Conservation (phyloP, 2,329 filamentous ascomycete genomes). For the Dactylellina leptospora region DNA sequence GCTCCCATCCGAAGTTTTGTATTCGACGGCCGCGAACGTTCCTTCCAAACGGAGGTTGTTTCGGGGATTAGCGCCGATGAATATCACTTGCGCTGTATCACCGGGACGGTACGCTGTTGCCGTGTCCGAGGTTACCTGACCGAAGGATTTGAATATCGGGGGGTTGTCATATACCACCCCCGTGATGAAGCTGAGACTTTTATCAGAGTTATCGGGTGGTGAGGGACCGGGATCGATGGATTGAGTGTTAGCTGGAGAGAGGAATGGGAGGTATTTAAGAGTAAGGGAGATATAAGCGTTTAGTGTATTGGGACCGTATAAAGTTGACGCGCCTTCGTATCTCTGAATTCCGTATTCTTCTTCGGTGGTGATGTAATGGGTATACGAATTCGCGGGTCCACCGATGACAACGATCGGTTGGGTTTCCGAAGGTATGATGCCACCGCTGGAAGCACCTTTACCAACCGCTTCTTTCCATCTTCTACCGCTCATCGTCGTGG, state of each 20-base stretch:
- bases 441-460: constrained; percentile 64
- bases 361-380: constrained; percentile 79
- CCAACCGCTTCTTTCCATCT: constrained; percentile 80
- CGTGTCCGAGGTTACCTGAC: constrained; percentile 70
- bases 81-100: constrained; percentile 71
- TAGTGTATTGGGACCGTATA: constrained; percentile 83
- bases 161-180: constrained; percentile 78
- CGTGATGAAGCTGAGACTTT: constrained; percentile 80
- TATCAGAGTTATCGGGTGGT: constrained; percentile 80
- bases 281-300: constrained; percentile 89
- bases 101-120: constrained; percentile 68
- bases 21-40: constrained; percentile 81
- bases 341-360: constrained; percentile 86
- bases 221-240: constrained; percentile 66
- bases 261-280: constrained; percentile 73
- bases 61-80: constrained; percentile 87
- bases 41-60: constrained; percentile 83
- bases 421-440: constrained; percentile 61
- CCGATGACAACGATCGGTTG: constrained; percentile 76
- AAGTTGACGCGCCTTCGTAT: constrained; percentile 92
- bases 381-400: constrained; percentile 89
- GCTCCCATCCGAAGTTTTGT: constrained; percentile 61
- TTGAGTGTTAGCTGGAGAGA: constrained; percentile 65
- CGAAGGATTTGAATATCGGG: constrained; percentile 74
- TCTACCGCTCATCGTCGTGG: constrained; percentile 89